Evolutionary conservation across 164 flowering plant species (phyloP), one percentile per base, ranked within the genome.

Genomic region (Magnolia kwangsiensis): DNA sequence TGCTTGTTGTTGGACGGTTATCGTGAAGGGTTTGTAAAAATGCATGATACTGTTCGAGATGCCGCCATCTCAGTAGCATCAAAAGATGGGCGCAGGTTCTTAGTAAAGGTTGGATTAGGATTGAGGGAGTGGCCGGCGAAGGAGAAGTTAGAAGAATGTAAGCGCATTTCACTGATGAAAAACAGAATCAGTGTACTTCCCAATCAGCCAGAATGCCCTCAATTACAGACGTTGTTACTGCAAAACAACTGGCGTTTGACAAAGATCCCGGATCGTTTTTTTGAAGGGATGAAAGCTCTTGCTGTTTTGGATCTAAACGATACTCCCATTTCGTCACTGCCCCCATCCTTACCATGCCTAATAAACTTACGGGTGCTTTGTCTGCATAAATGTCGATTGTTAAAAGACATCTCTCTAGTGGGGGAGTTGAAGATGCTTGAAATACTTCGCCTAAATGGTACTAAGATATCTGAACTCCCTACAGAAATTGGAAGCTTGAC

Each of bases 21-120:
- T 11, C 1, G 50, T 1, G 74, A 72, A 0, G 49, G 24, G 4
- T 11, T 1, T 59, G 73, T 72, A 3, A 80, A 49, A 63, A 67
- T 80, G 76, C 78, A 80, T 45, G 82, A 80, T 80, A 50, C 68
- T 18, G 74, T 76, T 14, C 51, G 73, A 18, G 66, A 76, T 63
- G 71, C 50, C 1, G 79, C 76, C 18, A 27, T 50, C n/a, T 27
- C 9, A 5, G 76, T 80, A 7, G 63, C 76, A 13, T 80, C 76
- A 4, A 20, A 63, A 11, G 24, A n/a, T 14, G 50, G 14, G 19
- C 19, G 63, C 11, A 16, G 61, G 1, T 61, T 76, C 19, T 0
- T 80, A 29, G 74, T 45, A 58, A 67, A 69, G 49, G 58, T 70
- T 3, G 75, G 51, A 50, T 1, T 7, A 64, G 63, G 67, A 63